phyloP scores from a whole-genome alignment of 257 asterid genomes.

The Solanum bulbocastanum region DNA sequence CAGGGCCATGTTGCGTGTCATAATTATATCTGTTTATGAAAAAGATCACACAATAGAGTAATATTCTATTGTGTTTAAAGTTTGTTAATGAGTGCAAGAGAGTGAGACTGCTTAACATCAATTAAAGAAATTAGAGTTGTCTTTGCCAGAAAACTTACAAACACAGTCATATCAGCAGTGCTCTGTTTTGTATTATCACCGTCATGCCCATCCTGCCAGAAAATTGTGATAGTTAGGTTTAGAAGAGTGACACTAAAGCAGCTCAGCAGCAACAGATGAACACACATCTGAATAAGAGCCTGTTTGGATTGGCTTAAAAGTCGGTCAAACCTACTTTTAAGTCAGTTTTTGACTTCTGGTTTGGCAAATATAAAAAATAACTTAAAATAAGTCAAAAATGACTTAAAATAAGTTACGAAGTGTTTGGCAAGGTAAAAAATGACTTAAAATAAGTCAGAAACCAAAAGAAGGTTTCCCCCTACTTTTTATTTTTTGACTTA shows the following conservation, averaged over 20 bases:
- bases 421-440: too few species aligned
- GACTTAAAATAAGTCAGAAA: too few species aligned
- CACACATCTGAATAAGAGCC: neutral
- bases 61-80: neutral
- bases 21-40: neutral
- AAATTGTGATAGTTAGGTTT: neutral
- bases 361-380: too few species aligned
- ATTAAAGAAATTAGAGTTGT: neutral
- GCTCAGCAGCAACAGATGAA: neutral
- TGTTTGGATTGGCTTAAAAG: too few species aligned
- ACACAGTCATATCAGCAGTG: slow-evolving; percentile 81
- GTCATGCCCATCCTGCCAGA: slow-evolving; percentile 70
- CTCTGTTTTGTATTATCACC: slow-evolving; percentile 48
- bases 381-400: too few species aligned
- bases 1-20: neutral
- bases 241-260: neutral
- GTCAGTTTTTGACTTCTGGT: too few species aligned
- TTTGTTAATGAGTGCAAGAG: neutral
- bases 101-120: neutral
- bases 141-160: slow-evolving; percentile 35
- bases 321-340: too few species aligned
- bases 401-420: too few species aligned
- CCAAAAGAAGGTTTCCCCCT: too few species aligned
- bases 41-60: neutral
- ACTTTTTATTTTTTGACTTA: too few species aligned